A percentile compares a stretch with the other conserved stretches of the same genome.
These are phyloP conservation scores for Populus hybrid DNA, from an alignment of 441 rosid species.

Conservation along the genomic window DNA sequence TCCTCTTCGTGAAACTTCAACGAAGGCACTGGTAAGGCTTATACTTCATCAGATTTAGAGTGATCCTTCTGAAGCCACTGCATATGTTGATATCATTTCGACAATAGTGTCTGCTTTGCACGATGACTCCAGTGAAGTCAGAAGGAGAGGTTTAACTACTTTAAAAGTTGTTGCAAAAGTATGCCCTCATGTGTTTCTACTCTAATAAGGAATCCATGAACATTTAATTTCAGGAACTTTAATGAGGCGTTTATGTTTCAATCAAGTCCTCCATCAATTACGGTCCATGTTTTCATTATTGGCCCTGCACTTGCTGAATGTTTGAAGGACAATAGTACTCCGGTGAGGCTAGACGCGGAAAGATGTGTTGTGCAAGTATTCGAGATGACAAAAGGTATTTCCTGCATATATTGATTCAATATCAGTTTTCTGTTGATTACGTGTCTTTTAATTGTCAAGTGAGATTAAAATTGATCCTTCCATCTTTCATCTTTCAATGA, in stretches of 20 bases:
- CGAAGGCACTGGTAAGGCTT: slow-evolving; percentile 92
- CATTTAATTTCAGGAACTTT: neutral
- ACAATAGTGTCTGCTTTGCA: slow-evolving; percentile 64
- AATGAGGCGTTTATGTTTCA: slow-evolving; percentile 28
- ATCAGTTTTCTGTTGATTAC: too few species aligned
- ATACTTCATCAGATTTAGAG: slow-evolving; percentile 55
- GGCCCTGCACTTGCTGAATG: slow-evolving; percentile 91
- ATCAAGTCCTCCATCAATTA: slow-evolving; percentile 52
- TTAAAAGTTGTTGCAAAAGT: slow-evolving; percentile 87
- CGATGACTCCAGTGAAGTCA: slow-evolving; percentile 98
- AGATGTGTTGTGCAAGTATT: slow-evolving; percentile 56
- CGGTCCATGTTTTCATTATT: slow-evolving; percentile 48
- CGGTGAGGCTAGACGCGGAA: slow-evolving; percentile 94
- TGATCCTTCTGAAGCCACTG: slow-evolving; percentile 47
- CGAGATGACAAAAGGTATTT: too few species aligned
- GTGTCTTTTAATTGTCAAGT: too few species aligned
- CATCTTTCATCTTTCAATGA: too few species aligned
- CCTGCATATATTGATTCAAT: too few species aligned
- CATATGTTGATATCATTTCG: slow-evolving; percentile 50
- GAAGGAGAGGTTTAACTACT: slow-evolving; percentile 85
- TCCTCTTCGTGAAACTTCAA: slow-evolving; percentile 89
- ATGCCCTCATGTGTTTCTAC: slow-evolving; percentile 16
- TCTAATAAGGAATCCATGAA: neutral
- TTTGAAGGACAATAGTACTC: slow-evolving; percentile 80
- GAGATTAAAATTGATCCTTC: too few species aligned